Evolutionary conservation across 306 rosid genomes (phyloP).

Genomic region (Astragalus membranaceus): DNA sequence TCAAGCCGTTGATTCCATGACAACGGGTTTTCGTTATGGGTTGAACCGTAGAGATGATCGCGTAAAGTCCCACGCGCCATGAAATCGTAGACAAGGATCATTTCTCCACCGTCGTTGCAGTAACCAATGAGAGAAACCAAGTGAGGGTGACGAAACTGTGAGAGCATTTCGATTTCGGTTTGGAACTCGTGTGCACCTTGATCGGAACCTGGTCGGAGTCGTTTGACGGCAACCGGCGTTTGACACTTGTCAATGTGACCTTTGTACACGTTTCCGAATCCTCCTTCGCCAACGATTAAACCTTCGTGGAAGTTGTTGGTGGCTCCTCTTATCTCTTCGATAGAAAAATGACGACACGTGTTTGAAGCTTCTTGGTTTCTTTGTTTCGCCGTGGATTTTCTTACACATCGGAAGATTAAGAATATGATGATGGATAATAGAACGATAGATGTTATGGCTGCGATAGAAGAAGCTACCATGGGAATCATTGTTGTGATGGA

Average conservation of each 20-base stretch:
- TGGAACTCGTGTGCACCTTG: slow-evolving; percentile 30
- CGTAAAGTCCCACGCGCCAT: slow-evolving; percentile 41
- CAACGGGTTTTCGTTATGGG: not conserved
- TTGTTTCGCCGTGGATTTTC: not conserved
- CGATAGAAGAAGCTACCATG: not conserved
- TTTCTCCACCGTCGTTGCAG: slow-evolving; percentile 26
- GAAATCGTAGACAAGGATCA: slow-evolving; percentile 39
- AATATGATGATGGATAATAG: not conserved
- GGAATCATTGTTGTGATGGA: not conserved
- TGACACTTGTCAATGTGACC: not conserved
- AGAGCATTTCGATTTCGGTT: slow-evolving; percentile 37
- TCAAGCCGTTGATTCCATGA: slow-evolving; percentile 37
- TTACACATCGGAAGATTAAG: not conserved
- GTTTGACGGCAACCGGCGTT: slow-evolving; percentile 24
- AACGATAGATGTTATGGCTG: not conserved
- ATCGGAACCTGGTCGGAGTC: slow-evolving; percentile 26
- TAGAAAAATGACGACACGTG: slow-evolving; percentile 21
- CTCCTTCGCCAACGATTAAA: slow-evolving; percentile 28
- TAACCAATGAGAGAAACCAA: slow-evolving; percentile 36
- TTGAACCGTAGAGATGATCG: slow-evolving; percentile 24
- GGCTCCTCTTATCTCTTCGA: slow-evolving; percentile 28
- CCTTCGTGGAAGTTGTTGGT: slow-evolving; percentile 21
- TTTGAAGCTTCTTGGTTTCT: not conserved
- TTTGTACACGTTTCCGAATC: slow-evolving; percentile 35
- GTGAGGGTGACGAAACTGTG: slow-evolving; percentile 27